Percentiles rank a stretch among this genome's conserved stretches.
These are phyloP conservation scores for Ascoidea tarda DNA, from an alignment of 805 yeast genomes.

Conservation along the genomic window DNA sequence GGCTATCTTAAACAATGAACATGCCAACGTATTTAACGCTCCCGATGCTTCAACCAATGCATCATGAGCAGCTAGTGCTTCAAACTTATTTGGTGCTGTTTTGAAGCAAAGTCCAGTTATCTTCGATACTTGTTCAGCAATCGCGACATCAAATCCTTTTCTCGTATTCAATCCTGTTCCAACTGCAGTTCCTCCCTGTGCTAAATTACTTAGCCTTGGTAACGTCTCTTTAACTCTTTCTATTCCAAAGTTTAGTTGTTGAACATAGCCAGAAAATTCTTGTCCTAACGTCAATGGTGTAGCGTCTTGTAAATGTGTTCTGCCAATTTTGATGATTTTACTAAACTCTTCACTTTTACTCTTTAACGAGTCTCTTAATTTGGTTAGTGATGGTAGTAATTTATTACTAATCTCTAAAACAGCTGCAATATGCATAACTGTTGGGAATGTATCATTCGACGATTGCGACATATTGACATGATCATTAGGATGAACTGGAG, in stretches of 20 bases:
- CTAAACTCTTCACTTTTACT: conserved; percentile 71
- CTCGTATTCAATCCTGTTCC: conserved; percentile 96
- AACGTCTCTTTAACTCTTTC: conserved; percentile 67
- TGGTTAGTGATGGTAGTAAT: conserved; percentile 70
- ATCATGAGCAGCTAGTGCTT: conserved; percentile 97
- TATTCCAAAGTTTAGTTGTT: conserved; percentile 83
- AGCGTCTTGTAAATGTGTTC: conserved; percentile 98
- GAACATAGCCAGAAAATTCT: conserved; percentile 93
- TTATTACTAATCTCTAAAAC: conserved; percentile 69
- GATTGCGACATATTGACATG: conserved; percentile 97
- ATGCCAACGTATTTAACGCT: conserved; percentile 89
- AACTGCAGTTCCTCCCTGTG: conserved; percentile 99
- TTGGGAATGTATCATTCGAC: conserved; percentile 98
- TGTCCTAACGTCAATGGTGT: conserved; percentile 96
- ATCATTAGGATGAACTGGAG: conserved; percentile 95
- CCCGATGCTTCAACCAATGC: conserved; percentile 97
- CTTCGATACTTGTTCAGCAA: conserved; percentile 74
- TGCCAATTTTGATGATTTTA: conserved; percentile 91
- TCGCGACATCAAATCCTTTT: conserved; percentile 73
- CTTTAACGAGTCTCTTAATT: conserved; percentile 61
- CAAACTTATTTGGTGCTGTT: conserved; percentile 98
- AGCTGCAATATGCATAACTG: conserved; percentile 99
- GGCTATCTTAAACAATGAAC: conserved; percentile 88
- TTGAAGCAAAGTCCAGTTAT: conserved; percentile 70
- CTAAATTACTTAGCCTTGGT: conserved; percentile 66